Percentiles rank a stretch among this genome's conserved stretches.
These are phyloP conservation scores for Colletotrichum truncatum DNA, from an alignment of 2,329 filamentous ascomycete genomes.

Conservation along the genomic window DNA sequence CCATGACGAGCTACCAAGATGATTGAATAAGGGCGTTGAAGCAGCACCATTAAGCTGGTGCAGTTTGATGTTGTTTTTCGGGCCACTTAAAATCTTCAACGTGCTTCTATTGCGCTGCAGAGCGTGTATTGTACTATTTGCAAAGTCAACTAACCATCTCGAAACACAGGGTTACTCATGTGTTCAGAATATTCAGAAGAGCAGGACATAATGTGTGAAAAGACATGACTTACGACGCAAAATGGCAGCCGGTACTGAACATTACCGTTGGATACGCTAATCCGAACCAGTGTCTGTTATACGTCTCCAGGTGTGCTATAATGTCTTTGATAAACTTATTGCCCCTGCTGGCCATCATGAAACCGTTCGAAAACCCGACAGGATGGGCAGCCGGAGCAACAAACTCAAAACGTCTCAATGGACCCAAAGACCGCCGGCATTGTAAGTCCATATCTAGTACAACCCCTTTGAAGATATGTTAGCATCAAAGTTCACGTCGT, in stretches of 20 bases:
- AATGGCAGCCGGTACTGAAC: conserved; percentile 54
- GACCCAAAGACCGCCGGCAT: conserved; percentile 48
- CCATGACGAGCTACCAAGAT: conserved; percentile 52
- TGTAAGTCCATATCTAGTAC: conserved; percentile 48
- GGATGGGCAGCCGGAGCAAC: conserved; percentile 51
- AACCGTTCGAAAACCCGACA: conserved; percentile 49
- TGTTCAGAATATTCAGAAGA: too few species aligned
- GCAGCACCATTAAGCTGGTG: conserved; percentile 50
- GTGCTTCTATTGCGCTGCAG: conserved; percentile 41
- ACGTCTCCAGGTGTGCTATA: conserved; percentile 42
- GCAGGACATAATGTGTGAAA: not conserved
- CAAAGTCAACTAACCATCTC: not conserved
- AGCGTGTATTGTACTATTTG: conserved; percentile 46
- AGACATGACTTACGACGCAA: conserved; percentile 43
- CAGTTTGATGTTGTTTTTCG: conserved; percentile 36
- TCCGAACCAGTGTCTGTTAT: conserved; percentile 48
- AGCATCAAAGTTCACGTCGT: not conserved
- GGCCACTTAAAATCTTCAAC: conserved; percentile 47
- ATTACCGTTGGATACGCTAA: conserved; percentile 51
- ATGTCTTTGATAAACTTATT: conserved; percentile 45
- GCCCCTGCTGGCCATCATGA: conserved; percentile 48
- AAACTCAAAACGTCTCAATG: conserved; percentile 49
- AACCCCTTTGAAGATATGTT: not conserved
- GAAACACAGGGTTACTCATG: too few species aligned
- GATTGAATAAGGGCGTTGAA: conserved; percentile 49